phyloP scores from a whole-genome alignment of 2,329 filamentous ascomycete species.

The Hypoxylon rubiginosum region DNA sequence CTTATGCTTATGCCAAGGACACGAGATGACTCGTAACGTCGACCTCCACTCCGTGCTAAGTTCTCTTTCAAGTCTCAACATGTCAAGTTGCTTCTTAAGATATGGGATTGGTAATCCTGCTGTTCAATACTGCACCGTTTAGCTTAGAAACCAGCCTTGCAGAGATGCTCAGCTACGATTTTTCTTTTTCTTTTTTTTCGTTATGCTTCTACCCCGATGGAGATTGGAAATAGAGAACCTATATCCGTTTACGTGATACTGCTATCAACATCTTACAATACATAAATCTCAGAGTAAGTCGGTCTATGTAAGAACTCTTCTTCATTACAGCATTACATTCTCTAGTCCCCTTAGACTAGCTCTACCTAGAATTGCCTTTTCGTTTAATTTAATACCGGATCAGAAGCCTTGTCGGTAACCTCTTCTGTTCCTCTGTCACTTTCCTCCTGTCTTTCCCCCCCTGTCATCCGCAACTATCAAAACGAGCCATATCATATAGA shows the following conservation, averaged over 20 bases:
- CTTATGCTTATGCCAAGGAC: slow-evolving; percentile 13
- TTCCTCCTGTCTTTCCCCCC: neutral
- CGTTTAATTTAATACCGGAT: slow-evolving; percentile 2
- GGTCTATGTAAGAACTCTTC: slow-evolving; percentile 5
- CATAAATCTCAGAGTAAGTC: slow-evolving; percentile 15
- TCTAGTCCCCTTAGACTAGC: neutral
- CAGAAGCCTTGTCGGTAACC: neutral
- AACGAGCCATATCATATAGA: neutral
- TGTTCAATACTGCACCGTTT: slow-evolving; percentile 5
- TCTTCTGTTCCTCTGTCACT: neutral
- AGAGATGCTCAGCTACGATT: neutral
- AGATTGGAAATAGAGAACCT: slow-evolving; percentile 16
- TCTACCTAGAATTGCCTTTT: slow-evolving; percentile 1
- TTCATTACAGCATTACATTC: neutral
- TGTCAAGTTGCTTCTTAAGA: slow-evolving; percentile 7
- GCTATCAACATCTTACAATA: neutral
- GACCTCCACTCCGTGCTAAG: neutral
- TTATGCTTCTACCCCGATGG: slow-evolving; percentile 1
- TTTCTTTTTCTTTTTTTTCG: neutral
- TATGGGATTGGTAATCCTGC: slow-evolving; percentile 22
- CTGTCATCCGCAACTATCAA: neutral
- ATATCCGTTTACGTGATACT: slow-evolving; percentile 19
- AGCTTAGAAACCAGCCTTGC: slow-evolving; percentile 17
- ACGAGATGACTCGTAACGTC: slow-evolving; percentile 2
- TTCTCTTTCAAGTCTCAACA: neutral